Evolutionary conservation across 2,329 filamentous ascomycete species (phyloP), one percentile per base, ranked within the genome.

Genomic region (Hypocreales sp.): DNA sequence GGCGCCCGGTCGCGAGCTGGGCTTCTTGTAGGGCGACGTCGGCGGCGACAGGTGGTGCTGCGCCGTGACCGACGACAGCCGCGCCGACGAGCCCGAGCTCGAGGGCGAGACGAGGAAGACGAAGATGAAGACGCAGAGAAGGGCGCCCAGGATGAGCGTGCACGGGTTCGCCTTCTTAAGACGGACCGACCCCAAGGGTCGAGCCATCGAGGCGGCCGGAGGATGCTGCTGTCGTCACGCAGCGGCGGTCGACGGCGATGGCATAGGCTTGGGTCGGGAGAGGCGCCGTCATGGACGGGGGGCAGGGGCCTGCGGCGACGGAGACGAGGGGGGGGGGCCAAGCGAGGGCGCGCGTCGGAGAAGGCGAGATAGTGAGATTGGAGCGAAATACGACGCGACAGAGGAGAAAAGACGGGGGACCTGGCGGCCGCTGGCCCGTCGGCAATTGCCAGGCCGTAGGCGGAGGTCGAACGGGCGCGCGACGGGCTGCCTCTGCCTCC

Each of bases 151-250:
- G 40, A 77, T 51, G 37, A 87, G 59, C 29, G 79, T 87, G 46
- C 79, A 64, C 36, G 81, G 77, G 55, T 73, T 90, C 49, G 77
- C 72, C 58, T 79, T 79, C 58, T 81, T 81, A 48, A 87, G 68
- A 56, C 81, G 79, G 40, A 70, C 64, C 40, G 68, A 60, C 45
- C 69, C 67, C 61, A 74, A 60, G 50, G 65, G 58, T 48, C 64
- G 61, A 46, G 64, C 60, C 64, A 68, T 68, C n/a, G 51, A 37
- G 42, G 28, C 35, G 31, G 27, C 27, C 22, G 22, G 22, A n/a
- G 5, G 5, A 6, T 11, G 28, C 25, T 25, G 27, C 22, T 24
- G 24, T 26, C 17, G 26, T 34, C 29, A 28, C 26, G 28, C 32
- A 26, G 30, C 32, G 28, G 24, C 15, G 15, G 26, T 31, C 22